Conservation (phyloP, 2,329 filamentous ascomycete species). For the Xenoacremonium recifei region DNA sequence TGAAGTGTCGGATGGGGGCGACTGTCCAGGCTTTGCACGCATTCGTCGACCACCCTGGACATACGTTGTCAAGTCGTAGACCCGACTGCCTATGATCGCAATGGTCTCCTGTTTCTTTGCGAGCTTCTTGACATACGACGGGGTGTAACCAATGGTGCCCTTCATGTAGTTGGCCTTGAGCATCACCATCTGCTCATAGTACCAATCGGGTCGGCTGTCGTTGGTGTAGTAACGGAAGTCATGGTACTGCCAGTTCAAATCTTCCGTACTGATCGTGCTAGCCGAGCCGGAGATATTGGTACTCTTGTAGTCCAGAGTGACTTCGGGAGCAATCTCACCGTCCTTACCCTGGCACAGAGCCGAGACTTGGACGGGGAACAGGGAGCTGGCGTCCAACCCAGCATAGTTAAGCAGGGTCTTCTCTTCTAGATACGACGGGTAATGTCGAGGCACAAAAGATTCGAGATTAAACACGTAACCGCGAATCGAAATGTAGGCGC, state of each 20-base stretch:
- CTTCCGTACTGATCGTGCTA: constrained; percentile 61
- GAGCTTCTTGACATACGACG: constrained; percentile 72
- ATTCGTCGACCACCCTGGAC: constrained; percentile 70
- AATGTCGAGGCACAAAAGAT: constrained; percentile 72
- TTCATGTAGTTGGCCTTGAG: constrained; percentile 79
- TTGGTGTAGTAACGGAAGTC: constrained; percentile 87
- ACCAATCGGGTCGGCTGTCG: constrained; percentile 87
- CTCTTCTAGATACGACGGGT: constrained; percentile 56
- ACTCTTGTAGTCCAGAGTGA: constrained; percentile 81
- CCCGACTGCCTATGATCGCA: constrained; percentile 72
- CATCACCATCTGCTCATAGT: constrained; percentile 79
- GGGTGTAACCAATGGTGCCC: constrained; percentile 81
- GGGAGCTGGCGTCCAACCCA: constrained; percentile 77
- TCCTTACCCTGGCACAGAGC: constrained; percentile 80
- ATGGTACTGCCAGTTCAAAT: constrained; percentile 79
- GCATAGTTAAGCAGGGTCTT: constrained; percentile 75
- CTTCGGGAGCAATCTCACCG: constrained; percentile 62
- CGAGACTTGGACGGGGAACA: constrained; percentile 94
- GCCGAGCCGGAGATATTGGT: constrained; percentile 72
- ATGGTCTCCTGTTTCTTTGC: constrained; percentile 63
- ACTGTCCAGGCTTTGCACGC: constrained; percentile 52
- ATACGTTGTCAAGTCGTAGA: constrained; percentile 92
- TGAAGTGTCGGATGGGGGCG: constrained; percentile 43
- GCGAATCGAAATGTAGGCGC: constrained; percentile 76
- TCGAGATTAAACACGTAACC: constrained; percentile 85